Percentiles rank a stretch among this genome's conserved stretches.
Evolutionary conservation across 2,329 filamentous ascomycete species (phyloP).

Genomic region (Ceratocystis alfenasii): DNA sequence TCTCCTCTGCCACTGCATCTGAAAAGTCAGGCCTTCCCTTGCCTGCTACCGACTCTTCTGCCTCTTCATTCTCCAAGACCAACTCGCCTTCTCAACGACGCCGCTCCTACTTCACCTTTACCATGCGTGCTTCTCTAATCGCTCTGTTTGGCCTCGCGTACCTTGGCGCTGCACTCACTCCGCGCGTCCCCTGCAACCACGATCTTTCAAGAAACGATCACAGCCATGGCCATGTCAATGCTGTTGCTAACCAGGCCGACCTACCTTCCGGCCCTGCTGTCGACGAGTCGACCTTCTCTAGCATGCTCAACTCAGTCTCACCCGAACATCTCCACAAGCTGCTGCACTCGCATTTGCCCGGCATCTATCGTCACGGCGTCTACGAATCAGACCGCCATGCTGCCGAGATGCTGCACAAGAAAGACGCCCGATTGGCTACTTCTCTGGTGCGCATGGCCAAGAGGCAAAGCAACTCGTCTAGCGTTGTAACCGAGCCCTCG

Average conservation of each 20-base stretch:
- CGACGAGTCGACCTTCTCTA: conserved; percentile 17
- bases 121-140: conserved; percentile 17
- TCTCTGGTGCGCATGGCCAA: conserved; percentile 53
- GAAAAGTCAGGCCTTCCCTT: conserved; percentile 19
- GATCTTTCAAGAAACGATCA: not conserved
- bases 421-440: conserved; percentile 49
- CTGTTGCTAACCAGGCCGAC: conserved; percentile 3
- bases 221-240: not conserved
- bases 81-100: conserved; percentile 8
- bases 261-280: conserved; percentile 4
- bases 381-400: conserved; percentile 53
- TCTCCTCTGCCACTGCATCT: conserved; percentile 9
- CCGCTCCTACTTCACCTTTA: conserved; percentile 10
- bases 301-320: conserved; percentile 43
- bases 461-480: conserved; percentile 38
- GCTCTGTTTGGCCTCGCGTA: conserved; percentile 18
- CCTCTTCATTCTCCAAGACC: not conserved
- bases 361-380: conserved; percentile 55
- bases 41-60: conserved; percentile 15
- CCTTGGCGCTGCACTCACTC: conserved; percentile 12
- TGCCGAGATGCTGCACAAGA: conserved; percentile 49
- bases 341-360: conserved; percentile 50
- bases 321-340: conserved; percentile 52
- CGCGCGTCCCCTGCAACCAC: conserved; percentile 10
- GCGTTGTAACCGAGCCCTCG: conserved; percentile 26